These are phyloP conservation scores for Circinella umbellata DNA, from an alignment of 371 early-diverging fungal species.

Conservation along the genomic window DNA sequence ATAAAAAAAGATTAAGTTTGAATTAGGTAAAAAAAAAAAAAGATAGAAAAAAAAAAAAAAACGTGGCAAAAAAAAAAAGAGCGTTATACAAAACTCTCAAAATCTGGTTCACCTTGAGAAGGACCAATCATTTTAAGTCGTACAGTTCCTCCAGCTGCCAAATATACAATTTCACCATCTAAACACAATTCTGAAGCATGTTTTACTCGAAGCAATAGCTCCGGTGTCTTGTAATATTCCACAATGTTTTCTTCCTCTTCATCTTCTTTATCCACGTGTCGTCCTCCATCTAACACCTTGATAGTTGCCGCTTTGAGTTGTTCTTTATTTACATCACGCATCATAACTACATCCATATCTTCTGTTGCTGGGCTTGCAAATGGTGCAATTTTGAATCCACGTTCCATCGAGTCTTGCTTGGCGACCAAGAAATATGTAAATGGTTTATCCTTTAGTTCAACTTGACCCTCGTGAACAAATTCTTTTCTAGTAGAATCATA, in stretches of 20 bases:
- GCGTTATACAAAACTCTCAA: slow-evolving; percentile 21
- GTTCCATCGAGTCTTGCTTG: slow-evolving; percentile 48
- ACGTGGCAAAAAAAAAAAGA: not conserved
- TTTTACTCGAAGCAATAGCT: slow-evolving; percentile 36
- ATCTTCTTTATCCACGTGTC: slow-evolving; percentile 31
- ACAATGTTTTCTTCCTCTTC: slow-evolving; percentile 20
- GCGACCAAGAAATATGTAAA: slow-evolving; percentile 51
- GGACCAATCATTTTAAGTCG: slow-evolving; percentile 36
- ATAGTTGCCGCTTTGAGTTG: slow-evolving; percentile 33
- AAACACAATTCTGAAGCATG: slow-evolving; percentile 45
- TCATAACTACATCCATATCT: slow-evolving; percentile 41
- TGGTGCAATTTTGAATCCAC: slow-evolving; percentile 48
- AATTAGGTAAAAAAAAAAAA: not conserved
- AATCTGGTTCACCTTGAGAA: slow-evolving; percentile 21
- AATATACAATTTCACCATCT: slow-evolving; percentile 47
- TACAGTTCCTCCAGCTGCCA: slow-evolving; percentile 37
- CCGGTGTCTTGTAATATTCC: slow-evolving; percentile 48
- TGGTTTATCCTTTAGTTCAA: slow-evolving; percentile 12
- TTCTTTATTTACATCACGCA: slow-evolving; percentile 33
- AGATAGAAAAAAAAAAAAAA: not conserved
- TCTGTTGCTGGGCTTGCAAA: slow-evolving; percentile 38
- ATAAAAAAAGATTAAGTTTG: too few species aligned
- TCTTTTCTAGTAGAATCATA: slow-evolving; percentile 11
- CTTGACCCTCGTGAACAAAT: slow-evolving; percentile 8
- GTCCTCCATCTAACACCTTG: slow-evolving; percentile 41